These are phyloP conservation scores for Dictyophora rubrovolvata DNA, from an alignment of 768 basidiomycete species.

Conservation along the genomic window DNA sequence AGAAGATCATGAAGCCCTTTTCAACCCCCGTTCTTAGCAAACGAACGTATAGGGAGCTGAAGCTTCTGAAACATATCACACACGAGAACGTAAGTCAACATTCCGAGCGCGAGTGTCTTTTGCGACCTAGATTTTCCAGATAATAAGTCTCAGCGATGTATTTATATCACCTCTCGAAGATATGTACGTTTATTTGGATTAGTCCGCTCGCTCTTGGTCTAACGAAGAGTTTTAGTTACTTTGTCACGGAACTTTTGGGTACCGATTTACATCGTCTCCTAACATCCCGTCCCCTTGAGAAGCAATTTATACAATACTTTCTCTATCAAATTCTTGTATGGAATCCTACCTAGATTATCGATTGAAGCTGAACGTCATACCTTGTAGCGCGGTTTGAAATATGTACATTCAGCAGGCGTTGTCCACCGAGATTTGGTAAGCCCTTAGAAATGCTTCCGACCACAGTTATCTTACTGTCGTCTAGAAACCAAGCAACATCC, in stretches of 20 bases:
- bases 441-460: neutral
- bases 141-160: slow-evolving; percentile 97
- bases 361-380: slow-evolving; percentile 7
- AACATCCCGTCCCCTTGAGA: slow-evolving; percentile 93
- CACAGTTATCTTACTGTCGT: neutral
- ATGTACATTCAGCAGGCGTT: slow-evolving; percentile 98
- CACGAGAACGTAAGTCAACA: slow-evolving; percentile 78
- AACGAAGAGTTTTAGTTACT: slow-evolving; percentile 55
- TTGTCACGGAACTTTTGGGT: slow-evolving; percentile 95
- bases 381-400: slow-evolving; percentile 87
- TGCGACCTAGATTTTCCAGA: slow-evolving; percentile 34
- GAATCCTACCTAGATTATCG: slow-evolving; percentile 5
- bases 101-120: neutral
- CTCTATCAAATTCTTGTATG: slow-evolving; percentile 94
- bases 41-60: slow-evolving; percentile 95
- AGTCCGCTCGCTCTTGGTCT: neutral
- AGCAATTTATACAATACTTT: slow-evolving; percentile 99
- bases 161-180: slow-evolving; percentile 99
- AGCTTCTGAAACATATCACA: slow-evolving; percentile 95
- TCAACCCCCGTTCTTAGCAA: slow-evolving; percentile 97
- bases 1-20: slow-evolving; percentile 99
- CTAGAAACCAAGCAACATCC: slow-evolving; percentile 97
- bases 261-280: slow-evolving; percentile 96
- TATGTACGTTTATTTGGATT: slow-evolving; percentile 45
- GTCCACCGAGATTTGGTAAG: slow-evolving; percentile 92